phyloP scores from a whole-genome alignment of 768 basidiomycete genomes.

The Boletus vinaceobasis region DNA sequence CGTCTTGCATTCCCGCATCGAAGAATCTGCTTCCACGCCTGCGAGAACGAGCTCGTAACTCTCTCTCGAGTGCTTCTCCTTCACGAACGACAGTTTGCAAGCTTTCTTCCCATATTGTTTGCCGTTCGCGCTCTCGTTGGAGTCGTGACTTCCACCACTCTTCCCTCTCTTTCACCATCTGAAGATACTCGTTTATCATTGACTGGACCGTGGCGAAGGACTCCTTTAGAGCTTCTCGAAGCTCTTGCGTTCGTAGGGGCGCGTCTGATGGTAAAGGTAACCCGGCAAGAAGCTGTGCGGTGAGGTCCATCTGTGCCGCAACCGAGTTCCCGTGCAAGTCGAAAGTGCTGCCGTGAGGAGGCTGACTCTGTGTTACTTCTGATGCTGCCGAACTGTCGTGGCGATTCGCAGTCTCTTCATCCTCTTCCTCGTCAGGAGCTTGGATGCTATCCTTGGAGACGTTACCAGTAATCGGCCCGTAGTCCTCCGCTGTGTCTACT shows the following conservation, averaged over 20 bases:
- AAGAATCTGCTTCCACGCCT: conserved; percentile 59
- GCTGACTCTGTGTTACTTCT: conserved; percentile 37
- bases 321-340: conserved; percentile 68
- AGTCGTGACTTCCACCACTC: conserved; percentile 70
- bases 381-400: conserved; percentile 46
- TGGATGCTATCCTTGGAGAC: conserved; percentile 21
- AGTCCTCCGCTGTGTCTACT: conserved; percentile 20
- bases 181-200: conserved; percentile 63
- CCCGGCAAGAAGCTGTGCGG: conserved; percentile 57
- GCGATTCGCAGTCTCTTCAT: conserved; percentile 32
- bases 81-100: conserved; percentile 81
- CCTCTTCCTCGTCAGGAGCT: conserved; percentile 26
- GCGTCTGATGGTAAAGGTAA: conserved; percentile 34
- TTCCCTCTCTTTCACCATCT: conserved; percentile 76
- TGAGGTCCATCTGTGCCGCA: conserved; percentile 76
- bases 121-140: conserved; percentile 58
- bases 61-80: conserved; percentile 78
- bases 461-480: not conserved
- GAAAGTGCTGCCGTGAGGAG: conserved; percentile 58
- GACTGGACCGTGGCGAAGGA: conserved; percentile 54
- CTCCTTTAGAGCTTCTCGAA: conserved; percentile 55
- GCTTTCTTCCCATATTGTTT: conserved; percentile 86
- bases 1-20: conserved; percentile 31
- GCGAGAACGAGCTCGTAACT: conserved; percentile 61
- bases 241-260: conserved; percentile 27